Evolutionary conservation across 2,329 filamentous ascomycete genomes (phyloP).

Genomic region (Calonectria multiphialidica): DNA sequence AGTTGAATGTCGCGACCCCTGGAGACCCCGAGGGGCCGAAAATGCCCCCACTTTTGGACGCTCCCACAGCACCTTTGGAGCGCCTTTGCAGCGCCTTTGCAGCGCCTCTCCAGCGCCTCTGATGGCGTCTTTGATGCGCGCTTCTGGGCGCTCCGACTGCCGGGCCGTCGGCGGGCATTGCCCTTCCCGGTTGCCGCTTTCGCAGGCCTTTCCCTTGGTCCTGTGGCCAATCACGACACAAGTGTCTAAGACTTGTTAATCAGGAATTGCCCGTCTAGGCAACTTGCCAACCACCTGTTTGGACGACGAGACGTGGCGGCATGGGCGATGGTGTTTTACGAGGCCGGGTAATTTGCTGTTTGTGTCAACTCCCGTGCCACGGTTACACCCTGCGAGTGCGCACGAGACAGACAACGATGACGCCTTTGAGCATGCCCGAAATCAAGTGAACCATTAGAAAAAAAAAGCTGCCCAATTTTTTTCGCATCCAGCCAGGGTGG

Average conservation of each 20-base stretch:
- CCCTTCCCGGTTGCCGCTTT: slow-evolving; percentile 35
- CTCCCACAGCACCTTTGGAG: background rate
- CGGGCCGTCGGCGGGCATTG: slow-evolving; percentile 39
- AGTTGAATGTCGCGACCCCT: slow-evolving; percentile 38
- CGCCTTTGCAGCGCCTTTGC: background rate
- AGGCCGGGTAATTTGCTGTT: background rate
- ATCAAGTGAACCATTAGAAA: background rate
- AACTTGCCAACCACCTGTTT: background rate
- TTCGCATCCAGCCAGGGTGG: background rate
- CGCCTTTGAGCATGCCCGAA: background rate
- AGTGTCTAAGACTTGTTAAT: slow-evolving; percentile 8
- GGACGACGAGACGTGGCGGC: background rate
- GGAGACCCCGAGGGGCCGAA: slow-evolving; percentile 41
- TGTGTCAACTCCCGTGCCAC: background rate
- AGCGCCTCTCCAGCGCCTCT: slow-evolving; percentile 19
- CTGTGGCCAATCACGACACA: slow-evolving; percentile 3
- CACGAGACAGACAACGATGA: background rate
- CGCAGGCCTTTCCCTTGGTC: background rate
- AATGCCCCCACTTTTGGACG: slow-evolving; percentile 11
- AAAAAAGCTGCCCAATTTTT: background rate
- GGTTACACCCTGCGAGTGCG: background rate
- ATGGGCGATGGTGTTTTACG: background rate
- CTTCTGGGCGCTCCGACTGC: slow-evolving; percentile 34
- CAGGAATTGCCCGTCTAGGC: background rate
- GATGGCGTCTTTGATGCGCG: slow-evolving; percentile 2